Conservation (phyloP, 495 filamentous ascomycete species). For the Hypoxylon rickii region DNA sequence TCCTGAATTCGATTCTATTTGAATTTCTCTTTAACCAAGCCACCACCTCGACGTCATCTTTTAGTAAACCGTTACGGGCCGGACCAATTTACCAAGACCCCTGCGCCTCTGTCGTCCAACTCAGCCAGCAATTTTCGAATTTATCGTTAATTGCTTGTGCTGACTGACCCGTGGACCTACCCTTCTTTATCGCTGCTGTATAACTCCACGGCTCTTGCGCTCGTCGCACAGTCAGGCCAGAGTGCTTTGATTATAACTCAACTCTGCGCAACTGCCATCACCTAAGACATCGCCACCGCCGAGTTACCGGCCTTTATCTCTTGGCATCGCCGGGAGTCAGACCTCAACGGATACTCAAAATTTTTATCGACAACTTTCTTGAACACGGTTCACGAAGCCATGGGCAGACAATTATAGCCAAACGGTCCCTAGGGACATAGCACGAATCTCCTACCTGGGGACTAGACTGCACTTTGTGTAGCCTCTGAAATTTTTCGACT, state of each 20-base stretch:
- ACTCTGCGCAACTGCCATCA: conserved; percentile 18
- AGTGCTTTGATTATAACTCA: conserved; percentile 9
- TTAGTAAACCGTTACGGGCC: conserved; percentile 18
- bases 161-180: too few relatives aligned
- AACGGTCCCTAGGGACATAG: conserved; percentile 60
- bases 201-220: background rate
- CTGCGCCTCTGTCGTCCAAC: conserved; percentile 29
- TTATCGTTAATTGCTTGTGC: too few relatives aligned
- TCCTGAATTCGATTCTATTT: conserved; percentile 17
- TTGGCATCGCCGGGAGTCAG: conserved; percentile 5
- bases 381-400: conserved; percentile 33
- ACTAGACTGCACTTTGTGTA: conserved; percentile 35
- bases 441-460: conserved; percentile 37
- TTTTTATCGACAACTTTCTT: conserved; percentile 2
- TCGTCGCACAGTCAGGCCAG: background rate
- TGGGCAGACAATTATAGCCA: conserved; percentile 60
- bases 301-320: conserved; percentile 8
- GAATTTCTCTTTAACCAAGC: conserved; percentile 12
- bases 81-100: conserved; percentile 36
- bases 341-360: background rate
- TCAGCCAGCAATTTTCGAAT: conserved; percentile 20
- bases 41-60: conserved; percentile 34
- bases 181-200: too few relatives aligned
- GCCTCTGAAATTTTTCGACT: conserved; percentile 17
- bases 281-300: conserved; percentile 13